phyloP scores from a whole-genome alignment of 345 rosid genomes.

The Rhodomyrtus tomentosa region DNA sequence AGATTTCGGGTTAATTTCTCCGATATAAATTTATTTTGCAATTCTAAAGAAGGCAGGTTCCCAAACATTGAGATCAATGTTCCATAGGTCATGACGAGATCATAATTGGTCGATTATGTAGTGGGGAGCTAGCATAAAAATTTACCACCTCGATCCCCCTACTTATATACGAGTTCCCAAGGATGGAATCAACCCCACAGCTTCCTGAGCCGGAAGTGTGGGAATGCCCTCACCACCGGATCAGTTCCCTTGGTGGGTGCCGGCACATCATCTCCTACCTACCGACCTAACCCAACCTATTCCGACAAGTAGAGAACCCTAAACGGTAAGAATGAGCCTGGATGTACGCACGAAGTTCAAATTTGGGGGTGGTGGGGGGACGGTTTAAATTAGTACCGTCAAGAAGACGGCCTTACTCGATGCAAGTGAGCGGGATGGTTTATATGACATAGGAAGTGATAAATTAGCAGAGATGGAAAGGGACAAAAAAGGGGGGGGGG shows the following conservation, averaged over 20 bases:
- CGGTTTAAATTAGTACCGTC: not conserved
- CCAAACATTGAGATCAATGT: not conserved
- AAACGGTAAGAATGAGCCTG: not conserved
- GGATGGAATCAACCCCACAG: not conserved
- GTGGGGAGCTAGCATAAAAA: not conserved
- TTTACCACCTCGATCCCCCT: not conserved
- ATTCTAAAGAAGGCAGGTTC: not conserved
- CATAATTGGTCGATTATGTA: not conserved
- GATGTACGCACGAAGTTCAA: not conserved
- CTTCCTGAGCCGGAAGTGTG: not conserved
- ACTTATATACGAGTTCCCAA: not conserved
- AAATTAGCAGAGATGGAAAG: not conserved
- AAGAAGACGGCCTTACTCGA: not conserved
- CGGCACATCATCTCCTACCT: not conserved
- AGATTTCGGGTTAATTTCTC: not conserved
- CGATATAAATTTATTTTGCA: not conserved
- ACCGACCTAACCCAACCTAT: not conserved
- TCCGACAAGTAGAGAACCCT: not conserved
- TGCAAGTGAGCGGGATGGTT: not conserved
- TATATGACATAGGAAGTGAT: not conserved
- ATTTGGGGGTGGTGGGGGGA: not conserved
- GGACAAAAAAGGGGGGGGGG: not conserved
- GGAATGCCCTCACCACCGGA: not conserved
- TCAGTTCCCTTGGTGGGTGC: not conserved
- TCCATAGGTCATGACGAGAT: not conserved